These are phyloP conservation scores for Rhododendron ferrugineum DNA, from an alignment of 148 eudicot genomes.

Conservation along the genomic window DNA sequence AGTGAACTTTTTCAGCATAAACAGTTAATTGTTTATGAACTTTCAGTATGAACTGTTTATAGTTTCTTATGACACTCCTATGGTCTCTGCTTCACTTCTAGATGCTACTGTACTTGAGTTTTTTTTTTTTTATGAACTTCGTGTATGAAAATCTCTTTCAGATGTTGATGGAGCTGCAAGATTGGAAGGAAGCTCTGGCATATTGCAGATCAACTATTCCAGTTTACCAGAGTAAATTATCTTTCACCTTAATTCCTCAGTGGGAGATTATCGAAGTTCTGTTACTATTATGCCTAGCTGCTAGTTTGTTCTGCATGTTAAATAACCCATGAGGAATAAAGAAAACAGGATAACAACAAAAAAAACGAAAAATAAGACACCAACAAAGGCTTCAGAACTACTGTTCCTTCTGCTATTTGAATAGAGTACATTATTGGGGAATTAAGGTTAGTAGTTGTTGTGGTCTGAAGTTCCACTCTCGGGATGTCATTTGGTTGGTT, in stretches of 20 bases:
- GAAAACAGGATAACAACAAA: too few relatives aligned
- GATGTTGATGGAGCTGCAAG: conserved; percentile 75
- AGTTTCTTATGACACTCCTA: background rate
- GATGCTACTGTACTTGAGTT: background rate
- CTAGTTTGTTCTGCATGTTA: background rate
- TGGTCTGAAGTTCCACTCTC: background rate
- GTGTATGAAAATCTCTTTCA: conserved; percentile 18
- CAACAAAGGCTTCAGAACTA: background rate
- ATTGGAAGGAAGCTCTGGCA: conserved; percentile 66
- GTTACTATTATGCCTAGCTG: background rate
- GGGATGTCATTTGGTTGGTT: conserved; percentile 3
- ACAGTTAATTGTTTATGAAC: too few relatives aligned
- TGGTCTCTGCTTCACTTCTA: background rate
- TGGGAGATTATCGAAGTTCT: background rate
- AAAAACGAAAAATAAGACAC: background rate
- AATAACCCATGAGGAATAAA: too few relatives aligned
- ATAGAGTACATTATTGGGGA: background rate
- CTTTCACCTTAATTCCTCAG: background rate
- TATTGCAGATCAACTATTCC: conserved; percentile 78
- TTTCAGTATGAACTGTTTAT: background rate
- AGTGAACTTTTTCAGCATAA: background rate
- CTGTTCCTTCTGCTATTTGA: background rate
- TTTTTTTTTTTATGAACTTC: background rate
- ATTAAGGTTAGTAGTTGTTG: background rate
- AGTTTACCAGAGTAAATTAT: conserved; percentile 66